A percentile compares a stretch with the other conserved stretches of the same genome.
These are phyloP conservation scores for Nyctanthes arbortristis DNA, from an alignment of 257 asterid genomes.

Conservation along the genomic window DNA sequence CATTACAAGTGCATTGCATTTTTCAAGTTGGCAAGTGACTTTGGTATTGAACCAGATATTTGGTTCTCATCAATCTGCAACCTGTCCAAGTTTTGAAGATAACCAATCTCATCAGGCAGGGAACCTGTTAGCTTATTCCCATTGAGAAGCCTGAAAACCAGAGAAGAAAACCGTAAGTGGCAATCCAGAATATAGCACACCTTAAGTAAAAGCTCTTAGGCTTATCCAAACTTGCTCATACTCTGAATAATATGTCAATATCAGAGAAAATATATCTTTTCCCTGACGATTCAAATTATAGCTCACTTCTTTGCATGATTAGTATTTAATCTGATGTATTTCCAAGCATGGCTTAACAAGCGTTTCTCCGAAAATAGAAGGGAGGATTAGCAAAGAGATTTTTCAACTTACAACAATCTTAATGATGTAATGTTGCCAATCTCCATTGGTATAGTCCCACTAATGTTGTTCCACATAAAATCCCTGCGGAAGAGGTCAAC, in stretches of 20 bases:
- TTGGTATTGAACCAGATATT: conserved; percentile 78
- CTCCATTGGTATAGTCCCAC: conserved; percentile 86
- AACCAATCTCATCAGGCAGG: conserved; percentile 87
- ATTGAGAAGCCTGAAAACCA: conserved; percentile 70
- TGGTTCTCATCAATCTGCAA: conserved; percentile 84
- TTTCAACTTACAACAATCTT: conserved; percentile 62
- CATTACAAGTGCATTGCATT: conserved; percentile 64
- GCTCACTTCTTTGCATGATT: neutral
- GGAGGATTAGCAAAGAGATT: conserved; percentile 15
- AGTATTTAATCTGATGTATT: neutral
- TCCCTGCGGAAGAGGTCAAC: conserved; percentile 51
- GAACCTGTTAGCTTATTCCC: conserved; percentile 84
- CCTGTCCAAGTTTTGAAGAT: conserved; percentile 72
- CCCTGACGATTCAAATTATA: conserved; percentile 6
- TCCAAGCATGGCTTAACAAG: conserved; percentile 1
- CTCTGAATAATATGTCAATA: neutral
- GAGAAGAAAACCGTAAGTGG: conserved; percentile 6
- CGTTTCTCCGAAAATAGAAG: conserved; percentile 4
- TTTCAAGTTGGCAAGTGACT: conserved; percentile 68
- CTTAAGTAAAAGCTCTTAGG: neutral
- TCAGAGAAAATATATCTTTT: neutral
- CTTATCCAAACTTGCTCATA: neutral
- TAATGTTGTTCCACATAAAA: conserved; percentile 83
- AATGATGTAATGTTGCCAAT: conserved; percentile 68
- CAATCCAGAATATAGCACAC: conserved; percentile 14